These are phyloP conservation scores for Plectranthus barbatus DNA, from an alignment of 257 asterid genomes.

Conservation along the genomic window DNA sequence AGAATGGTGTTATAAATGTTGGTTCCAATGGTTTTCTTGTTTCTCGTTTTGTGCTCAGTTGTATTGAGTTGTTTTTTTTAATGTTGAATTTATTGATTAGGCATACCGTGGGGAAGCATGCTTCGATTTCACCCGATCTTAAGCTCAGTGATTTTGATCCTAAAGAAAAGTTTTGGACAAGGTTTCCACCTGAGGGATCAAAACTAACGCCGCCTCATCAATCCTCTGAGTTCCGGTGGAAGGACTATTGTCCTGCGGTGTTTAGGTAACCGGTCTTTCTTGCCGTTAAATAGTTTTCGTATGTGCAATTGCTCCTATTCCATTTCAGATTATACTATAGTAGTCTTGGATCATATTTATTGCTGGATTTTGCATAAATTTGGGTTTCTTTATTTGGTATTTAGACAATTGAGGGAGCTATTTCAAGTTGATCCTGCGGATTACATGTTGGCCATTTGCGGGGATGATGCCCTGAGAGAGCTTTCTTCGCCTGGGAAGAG, in stretches of 20 bases:
- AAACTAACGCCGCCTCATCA: conserved; percentile 67
- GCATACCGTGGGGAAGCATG: conserved; percentile 59
- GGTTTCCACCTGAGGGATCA: conserved; percentile 57
- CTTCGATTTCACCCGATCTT: conserved; percentile 34
- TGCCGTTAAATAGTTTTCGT: not conserved
- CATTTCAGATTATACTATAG: not conserved
- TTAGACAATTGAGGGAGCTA: conserved; percentile 51
- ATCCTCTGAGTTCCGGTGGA: conserved; percentile 63
- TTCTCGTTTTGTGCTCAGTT: not conserved
- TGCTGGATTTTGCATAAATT: conserved; percentile 11
- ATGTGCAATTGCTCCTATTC: not conserved
- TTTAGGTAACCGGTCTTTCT: conserved; percentile 37
- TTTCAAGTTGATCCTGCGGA: conserved; percentile 67
- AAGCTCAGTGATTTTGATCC: conserved; percentile 54
- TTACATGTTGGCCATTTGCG: conserved; percentile 66
- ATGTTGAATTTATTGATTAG: conserved; percentile 15
- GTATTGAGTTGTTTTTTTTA: not conserved
- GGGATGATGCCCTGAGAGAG: conserved; percentile 55
- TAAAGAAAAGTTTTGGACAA: conserved; percentile 60
- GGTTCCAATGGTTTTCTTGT: not conserved
- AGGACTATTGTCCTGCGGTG: conserved; percentile 66
- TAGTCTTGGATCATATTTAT: not conserved
- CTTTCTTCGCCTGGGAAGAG: conserved; percentile 71
- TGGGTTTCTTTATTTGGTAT: conserved; percentile 5
- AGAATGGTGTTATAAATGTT: not conserved